Evolutionary conservation across 2,329 filamentous ascomycete genomes (phyloP), one percentile per base, ranked within the genome.

Genomic region (Macrophomina tecta): DNA sequence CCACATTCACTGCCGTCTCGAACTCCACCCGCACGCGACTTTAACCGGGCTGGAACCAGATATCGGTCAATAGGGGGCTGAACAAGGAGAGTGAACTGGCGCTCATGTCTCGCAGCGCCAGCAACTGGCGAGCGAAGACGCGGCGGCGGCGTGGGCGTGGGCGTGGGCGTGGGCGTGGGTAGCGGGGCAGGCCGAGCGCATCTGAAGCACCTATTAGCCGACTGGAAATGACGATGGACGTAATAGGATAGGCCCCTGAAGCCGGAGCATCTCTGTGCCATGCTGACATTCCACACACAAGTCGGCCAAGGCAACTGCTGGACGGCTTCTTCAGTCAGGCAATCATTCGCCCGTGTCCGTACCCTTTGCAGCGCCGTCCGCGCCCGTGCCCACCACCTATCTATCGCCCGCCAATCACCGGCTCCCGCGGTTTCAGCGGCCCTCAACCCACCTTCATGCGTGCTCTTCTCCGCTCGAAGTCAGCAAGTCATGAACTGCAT

Each of bases 221-320:
- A 58, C 45, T 48, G 40, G 63, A 65, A 58, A 65, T 65, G 63
- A 65, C 40, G 63, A 65, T 65, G 63, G 23, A 58, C 63, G 63
- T 34, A 61, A 61, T 40, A 40, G 49, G 62, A 55, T 28, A 38
- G 53, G 52, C 61, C 61, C 63, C 63, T 65, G 63, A 65, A 34
- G 61, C 46, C 61, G 58, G 58, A 62, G 58, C 58, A 62, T 62
- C 58, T 62, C 42, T 49, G 46, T 62, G 58, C 58, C 58, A 62
- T 62, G 58, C 58, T 62, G 58, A 62, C 58, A 49, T 48, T 23
- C 58, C 30, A 49, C 58, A 23, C 23, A 23, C 23, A 23, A 23
- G 28, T 30, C 34, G 56, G 56, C 16, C 56, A 61, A 61, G 56
- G 56, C 56, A 61, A 46, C 36, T n/a, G 16, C 42, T 46, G 28